Base-by-base conservation (phyloP, 208 protist species). In the Trypanosoma conorhini region DNA sequence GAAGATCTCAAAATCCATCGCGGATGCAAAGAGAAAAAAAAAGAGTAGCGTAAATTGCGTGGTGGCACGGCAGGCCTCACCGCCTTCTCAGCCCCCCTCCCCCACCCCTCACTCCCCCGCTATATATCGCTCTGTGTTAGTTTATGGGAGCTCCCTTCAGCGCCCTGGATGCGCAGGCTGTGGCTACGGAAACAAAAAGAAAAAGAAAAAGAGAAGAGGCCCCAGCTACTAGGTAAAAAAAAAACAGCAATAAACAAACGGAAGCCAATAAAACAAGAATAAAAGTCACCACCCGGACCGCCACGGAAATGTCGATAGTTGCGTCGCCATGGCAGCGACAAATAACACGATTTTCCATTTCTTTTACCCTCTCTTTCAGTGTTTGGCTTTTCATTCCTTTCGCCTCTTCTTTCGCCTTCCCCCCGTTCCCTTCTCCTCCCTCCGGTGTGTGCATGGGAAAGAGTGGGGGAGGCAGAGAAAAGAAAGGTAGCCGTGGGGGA, bases 1-100 rank as follows among this genome's bases (percentile, higher is more conserved):
- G 7, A 70, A 4, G 12, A 67, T 31, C 8, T 19, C 38, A 59
- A 76, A 61, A 42, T 71, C 64, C 71, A 76, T 76, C 31, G 8
- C 46, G 30, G 2, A 26, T 30, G 46, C 46, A 40, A 50, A 22
- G 19, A 42, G 22, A 59, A 59, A 59, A 35, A 35, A 28, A 59
- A 59, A 3, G 31, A 59, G 38, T 5, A 59, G 19, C 13, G 22
- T 31, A 48, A 51, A 38, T 31, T 24, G 42, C 15, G 42, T 46
- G 15, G 42, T 12, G 42, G 8, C 9, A 46, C 42, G 9, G 42
- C 42, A 46, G 17, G 17, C 15, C 42, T 19, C 8, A 46, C 13
- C 17, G 42, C 15, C 9, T 13, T 46, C 1, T 46, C 17, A 19
- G 8, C 15, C 17, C 42, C 42, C 42, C 42, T 19, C 8, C 42